A percentile compares a stretch with the other conserved stretches of the same genome.
phyloP scores from a whole-genome alignment of 768 basidiomycete genomes.

The Cystobasidium ongulense region DNA sequence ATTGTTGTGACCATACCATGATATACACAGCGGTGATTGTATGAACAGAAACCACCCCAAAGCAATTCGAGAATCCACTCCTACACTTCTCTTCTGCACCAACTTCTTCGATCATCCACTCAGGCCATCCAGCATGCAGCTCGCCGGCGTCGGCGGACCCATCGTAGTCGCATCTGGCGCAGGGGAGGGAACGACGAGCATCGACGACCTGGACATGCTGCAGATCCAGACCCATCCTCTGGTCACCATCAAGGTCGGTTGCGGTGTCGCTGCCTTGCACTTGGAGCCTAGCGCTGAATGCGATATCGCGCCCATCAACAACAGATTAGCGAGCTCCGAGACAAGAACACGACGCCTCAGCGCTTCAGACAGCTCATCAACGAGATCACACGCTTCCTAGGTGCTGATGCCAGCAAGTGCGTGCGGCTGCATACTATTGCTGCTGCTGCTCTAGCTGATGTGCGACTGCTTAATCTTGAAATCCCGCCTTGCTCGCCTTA shows the following conservation, averaged over 20 bases:
- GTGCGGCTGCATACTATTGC: not conserved
- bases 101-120: not conserved
- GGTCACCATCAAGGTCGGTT: slow-evolving; percentile 32
- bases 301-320: not conserved
- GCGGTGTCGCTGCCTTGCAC: not conserved
- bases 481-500: not conserved
- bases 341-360: slow-evolving; percentile 27
- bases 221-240: slow-evolving; percentile 30
- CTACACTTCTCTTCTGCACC: not conserved
- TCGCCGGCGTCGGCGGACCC: not conserved
- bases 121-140: not conserved
- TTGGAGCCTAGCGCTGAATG: not conserved
- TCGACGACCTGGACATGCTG: slow-evolving; percentile 25
- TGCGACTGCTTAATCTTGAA: not conserved
- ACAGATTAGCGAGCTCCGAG: slow-evolving; percentile 35
- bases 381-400: slow-evolving; percentile 66
- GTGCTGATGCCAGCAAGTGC: slow-evolving; percentile 64
- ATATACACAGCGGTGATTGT: too few relatives aligned
- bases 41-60: not conserved
- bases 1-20: not conserved
- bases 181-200: slow-evolving; percentile 3
- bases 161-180: not conserved
- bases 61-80: not conserved
- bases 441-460: not conserved
- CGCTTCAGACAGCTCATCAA: slow-evolving; percentile 36